phyloP scores from a whole-genome alignment of 176 grass and related monocot species.

The Bromus sterilis region DNA sequence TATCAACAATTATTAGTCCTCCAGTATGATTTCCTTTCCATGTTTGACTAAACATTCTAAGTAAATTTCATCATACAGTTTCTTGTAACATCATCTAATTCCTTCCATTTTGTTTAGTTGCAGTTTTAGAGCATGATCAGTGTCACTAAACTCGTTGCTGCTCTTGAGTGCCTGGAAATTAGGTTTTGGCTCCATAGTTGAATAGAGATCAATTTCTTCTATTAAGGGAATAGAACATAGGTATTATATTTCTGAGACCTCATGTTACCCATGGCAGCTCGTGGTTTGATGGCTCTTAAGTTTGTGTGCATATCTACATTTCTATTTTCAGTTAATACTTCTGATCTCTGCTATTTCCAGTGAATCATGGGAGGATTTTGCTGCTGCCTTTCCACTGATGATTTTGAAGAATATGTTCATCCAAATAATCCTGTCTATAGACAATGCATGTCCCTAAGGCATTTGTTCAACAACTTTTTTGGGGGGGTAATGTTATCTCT shows the following conservation, averaged over 20 bases:
- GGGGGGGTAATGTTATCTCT: conserved; percentile 55
- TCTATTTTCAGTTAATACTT: conserved; percentile 16
- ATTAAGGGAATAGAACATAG: not conserved
- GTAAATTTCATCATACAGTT: not conserved
- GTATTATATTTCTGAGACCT: not conserved
- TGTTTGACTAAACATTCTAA: not conserved
- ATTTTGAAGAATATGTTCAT: conserved; percentile 73
- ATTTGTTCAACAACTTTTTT: conserved; percentile 70
- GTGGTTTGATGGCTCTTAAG: not conserved
- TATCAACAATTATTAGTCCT: not conserved
- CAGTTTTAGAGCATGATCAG: not conserved
- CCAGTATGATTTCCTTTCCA: not conserved
- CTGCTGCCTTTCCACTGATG: conserved; percentile 62
- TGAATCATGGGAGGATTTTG: conserved; percentile 69
- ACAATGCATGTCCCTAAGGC: conserved; percentile 65
- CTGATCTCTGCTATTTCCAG: conserved; percentile 1
- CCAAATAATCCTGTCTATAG: conserved; percentile 71
- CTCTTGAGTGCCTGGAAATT: not conserved
- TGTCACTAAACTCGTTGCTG: not conserved
- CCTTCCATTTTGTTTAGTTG: not conserved
- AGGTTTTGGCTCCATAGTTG: not conserved
- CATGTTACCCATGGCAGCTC: not conserved
- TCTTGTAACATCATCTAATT: not conserved
- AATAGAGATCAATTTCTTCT: not conserved
- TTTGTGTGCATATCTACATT: not conserved